A percentile compares a stretch with the other conserved stretches of the same genome.
Evolutionary conservation across 2,329 filamentous ascomycete species (phyloP).

Genomic region (Amesomyces nigricolor): DNA sequence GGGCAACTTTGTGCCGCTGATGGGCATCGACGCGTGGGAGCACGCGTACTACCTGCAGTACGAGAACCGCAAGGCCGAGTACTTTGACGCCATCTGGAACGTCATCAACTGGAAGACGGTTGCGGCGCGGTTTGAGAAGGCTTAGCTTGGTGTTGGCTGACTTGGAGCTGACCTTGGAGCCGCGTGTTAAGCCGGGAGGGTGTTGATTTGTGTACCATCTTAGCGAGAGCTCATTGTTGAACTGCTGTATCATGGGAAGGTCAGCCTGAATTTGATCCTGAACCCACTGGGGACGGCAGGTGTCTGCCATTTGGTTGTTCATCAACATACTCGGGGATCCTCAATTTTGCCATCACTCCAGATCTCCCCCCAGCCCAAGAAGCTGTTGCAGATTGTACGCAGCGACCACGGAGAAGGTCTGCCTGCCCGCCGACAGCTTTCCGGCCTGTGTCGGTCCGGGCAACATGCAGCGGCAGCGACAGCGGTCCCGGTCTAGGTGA

Average conservation of each 20-base stretch:
- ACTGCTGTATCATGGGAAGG: background rate
- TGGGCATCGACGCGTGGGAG: conserved; percentile 94
- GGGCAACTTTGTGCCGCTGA: conserved; percentile 72
- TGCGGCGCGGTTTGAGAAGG: conserved; percentile 63
- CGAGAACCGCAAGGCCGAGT: conserved; percentile 94
- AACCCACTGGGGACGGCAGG: background rate
- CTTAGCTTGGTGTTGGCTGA: conserved; percentile 32
- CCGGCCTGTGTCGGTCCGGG: too few relatives aligned
- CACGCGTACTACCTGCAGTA: conserved; percentile 96
- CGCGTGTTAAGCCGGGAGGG: too few relatives aligned
- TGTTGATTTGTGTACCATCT: background rate
- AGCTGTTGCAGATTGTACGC: too few relatives aligned
- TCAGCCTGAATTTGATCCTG: background rate
- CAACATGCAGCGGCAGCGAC: too few relatives aligned
- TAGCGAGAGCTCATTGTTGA: background rate
- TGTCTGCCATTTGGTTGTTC: too few relatives aligned
- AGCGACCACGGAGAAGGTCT: too few relatives aligned
- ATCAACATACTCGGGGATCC: too few relatives aligned
- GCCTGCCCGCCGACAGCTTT: too few relatives aligned
- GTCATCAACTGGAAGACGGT: conserved; percentile 94
- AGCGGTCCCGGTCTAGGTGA: too few relatives aligned
- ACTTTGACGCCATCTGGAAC: conserved; percentile 90
- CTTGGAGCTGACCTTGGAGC: too few relatives aligned
- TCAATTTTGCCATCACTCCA: too few relatives aligned
- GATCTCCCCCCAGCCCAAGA: too few relatives aligned